phyloP scores from a whole-genome alignment of 768 basidiomycete genomes.

The Collybia nuda region DNA sequence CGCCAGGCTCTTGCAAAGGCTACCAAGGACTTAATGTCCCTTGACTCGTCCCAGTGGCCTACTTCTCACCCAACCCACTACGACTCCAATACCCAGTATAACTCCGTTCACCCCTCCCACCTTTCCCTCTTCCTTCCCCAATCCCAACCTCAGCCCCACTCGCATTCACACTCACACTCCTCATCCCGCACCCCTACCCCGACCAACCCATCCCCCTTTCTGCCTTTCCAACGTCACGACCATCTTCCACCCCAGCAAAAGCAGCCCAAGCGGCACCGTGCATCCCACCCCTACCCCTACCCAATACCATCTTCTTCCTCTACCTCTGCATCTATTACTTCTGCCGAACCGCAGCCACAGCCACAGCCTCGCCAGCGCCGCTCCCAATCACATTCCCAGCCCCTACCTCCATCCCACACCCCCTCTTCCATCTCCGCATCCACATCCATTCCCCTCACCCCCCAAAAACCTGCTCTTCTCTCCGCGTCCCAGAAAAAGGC shows the following conservation, averaged over 20 bases:
- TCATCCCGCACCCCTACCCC: constrained; percentile 22
- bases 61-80: constrained; percentile 9
- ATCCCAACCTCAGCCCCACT: constrained; percentile 5
- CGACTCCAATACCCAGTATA: constrained; percentile 7
- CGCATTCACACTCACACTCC: constrained; percentile 15
- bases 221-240: neutral
- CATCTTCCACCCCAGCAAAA: too few species aligned
- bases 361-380: neutral
- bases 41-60: constrained; percentile 49
- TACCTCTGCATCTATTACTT: constrained; percentile 3
- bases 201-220: constrained; percentile 16
- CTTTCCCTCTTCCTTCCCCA: constrained; percentile 8
- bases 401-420: constrained; percentile 10
- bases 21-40: constrained; percentile 81
- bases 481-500: constrained; percentile 88
- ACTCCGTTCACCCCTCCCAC: constrained; percentile 8
- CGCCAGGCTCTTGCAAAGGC: constrained; percentile 73
- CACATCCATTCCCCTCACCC: constrained; percentile 11
- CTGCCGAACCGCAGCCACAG: neutral
- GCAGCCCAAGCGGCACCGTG: constrained; percentile 9
- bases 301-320: constrained; percentile 4
- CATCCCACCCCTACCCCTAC: constrained; percentile 17
- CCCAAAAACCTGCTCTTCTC: constrained; percentile 51
- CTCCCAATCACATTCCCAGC: constrained; percentile 9
- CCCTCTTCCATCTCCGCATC: constrained; percentile 20